Conservation (phyloP, 2,329 filamentous ascomycete genomes). For the Pestalotiopsis fici region DNA sequence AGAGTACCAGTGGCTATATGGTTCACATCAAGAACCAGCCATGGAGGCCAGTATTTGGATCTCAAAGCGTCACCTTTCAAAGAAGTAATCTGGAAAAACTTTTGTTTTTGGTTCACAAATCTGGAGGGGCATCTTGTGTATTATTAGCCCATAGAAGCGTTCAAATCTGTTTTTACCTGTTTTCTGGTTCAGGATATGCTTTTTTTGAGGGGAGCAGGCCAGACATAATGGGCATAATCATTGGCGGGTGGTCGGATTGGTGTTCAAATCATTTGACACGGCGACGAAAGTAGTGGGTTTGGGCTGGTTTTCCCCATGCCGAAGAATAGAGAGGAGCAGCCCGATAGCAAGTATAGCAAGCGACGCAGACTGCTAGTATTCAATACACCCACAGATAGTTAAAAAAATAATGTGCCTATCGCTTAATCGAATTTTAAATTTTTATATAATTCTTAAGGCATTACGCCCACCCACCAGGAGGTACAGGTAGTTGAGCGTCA, state of each 20-base stretch:
- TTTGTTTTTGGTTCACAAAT: background rate
- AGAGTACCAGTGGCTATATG: background rate
- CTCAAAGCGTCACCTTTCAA: background rate
- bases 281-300: background rate
- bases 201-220: conserved; percentile 6
- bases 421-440: background rate
- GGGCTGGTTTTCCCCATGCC: background rate
- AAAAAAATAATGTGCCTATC: background rate
- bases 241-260: background rate
- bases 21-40: background rate
- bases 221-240: background rate
- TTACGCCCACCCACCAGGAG: background rate
- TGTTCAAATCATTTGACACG: background rate
- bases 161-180: conserved; percentile 12
- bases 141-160: conserved; percentile 6
- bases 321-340: background rate
- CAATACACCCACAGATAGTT: background rate
- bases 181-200: conserved; percentile 11
- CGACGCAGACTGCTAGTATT: background rate
- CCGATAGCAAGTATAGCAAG: background rate
- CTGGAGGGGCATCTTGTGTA: conserved; percentile 4
- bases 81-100: background rate
- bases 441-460: background rate
- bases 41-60: background rate
- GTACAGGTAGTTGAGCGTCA: background rate